Percentiles rank a stretch among this genome's conserved stretches.
These are phyloP conservation scores for Penicillium simplicissimum DNA, from an alignment of 495 filamentous ascomycete genomes.

Conservation along the genomic window DNA sequence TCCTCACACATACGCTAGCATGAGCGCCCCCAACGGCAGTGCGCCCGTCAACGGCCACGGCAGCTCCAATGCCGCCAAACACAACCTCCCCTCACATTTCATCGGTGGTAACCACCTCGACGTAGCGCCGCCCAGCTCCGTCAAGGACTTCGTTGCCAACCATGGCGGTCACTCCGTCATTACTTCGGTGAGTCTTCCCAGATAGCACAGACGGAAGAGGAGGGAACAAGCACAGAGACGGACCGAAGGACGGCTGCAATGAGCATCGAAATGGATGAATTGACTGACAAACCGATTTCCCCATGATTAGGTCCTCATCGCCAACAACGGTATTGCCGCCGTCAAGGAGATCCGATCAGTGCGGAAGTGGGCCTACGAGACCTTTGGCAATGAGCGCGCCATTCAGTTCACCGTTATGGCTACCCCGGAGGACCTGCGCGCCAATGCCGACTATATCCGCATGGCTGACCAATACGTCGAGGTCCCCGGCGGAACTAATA, in stretches of 20 bases:
- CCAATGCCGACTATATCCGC: slow-evolving; percentile 98
- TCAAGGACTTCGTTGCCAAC: slow-evolving; percentile 91
- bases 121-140: slow-evolving; percentile 71
- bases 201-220: neutral
- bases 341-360: slow-evolving; percentile 99
- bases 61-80: slow-evolving; percentile 69
- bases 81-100: slow-evolving; percentile 85
- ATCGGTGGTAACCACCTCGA: slow-evolving; percentile 89
- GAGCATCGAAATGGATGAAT: neutral
- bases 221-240: neutral
- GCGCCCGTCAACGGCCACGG: slow-evolving; percentile 52
- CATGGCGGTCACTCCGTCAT: slow-evolving; percentile 97
- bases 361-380: slow-evolving; percentile 99
- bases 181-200: slow-evolving; percentile 69
- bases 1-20: slow-evolving; percentile 19
- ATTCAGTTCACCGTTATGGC: slow-evolving; percentile 99
- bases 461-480: slow-evolving; percentile 99
- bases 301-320: slow-evolving; percentile 82
- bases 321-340: slow-evolving; percentile 99
- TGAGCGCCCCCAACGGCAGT: slow-evolving; percentile 41
- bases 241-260: neutral
- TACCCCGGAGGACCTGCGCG: slow-evolving; percentile 96
- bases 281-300: slow-evolving; percentile 9
- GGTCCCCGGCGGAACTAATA: slow-evolving; percentile 97
- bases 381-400: slow-evolving; percentile 94